phyloP scores from a whole-genome alignment of 768 basidiomycete species.

The Boletus edulis region DNA sequence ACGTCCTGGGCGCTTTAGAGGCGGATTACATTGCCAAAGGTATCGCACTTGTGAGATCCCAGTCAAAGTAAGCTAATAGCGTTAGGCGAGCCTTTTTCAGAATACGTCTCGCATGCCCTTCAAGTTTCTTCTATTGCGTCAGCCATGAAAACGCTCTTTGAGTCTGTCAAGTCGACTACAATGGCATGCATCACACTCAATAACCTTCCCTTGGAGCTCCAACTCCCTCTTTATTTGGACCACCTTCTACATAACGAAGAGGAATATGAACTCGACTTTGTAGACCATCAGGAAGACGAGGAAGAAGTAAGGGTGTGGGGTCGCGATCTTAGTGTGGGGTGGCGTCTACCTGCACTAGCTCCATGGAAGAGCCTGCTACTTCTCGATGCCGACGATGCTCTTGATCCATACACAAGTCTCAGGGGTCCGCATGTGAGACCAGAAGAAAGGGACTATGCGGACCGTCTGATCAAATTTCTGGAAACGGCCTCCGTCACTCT shows the following conservation, averaged over 20 bases:
- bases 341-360: conserved; percentile 67
- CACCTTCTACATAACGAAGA: conserved; percentile 64
- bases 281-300: conserved; percentile 51
- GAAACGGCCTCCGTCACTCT: conserved; percentile 70
- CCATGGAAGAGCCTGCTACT: conserved; percentile 94
- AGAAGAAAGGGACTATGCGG: conserved; percentile 66
- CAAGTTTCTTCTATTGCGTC: conserved; percentile 67
- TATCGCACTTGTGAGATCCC: conserved; percentile 38
- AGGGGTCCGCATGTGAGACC: conserved; percentile 56
- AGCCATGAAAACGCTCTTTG: conserved; percentile 78
- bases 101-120: conserved; percentile 57
- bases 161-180: conserved; percentile 70
- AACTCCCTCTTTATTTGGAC: conserved; percentile 82
- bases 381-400: conserved; percentile 56
- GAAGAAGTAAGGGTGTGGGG: conserved; percentile 59
- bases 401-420: conserved; percentile 60
- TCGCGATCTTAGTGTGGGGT: conserved; percentile 64
- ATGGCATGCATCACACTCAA: conserved; percentile 80
- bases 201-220: conserved; percentile 77
- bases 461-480: conserved; percentile 72
- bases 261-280: conserved; percentile 51
- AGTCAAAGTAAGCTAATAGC: conserved; percentile 7
- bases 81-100: conserved; percentile 58
- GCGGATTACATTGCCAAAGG: conserved; percentile 71
- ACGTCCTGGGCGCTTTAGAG: conserved; percentile 62